Percentiles rank a stretch among this genome's conserved stretches.
phyloP scores from a whole-genome alignment of 345 rosid genomes.

The Gossypioides kirkii region DNA sequence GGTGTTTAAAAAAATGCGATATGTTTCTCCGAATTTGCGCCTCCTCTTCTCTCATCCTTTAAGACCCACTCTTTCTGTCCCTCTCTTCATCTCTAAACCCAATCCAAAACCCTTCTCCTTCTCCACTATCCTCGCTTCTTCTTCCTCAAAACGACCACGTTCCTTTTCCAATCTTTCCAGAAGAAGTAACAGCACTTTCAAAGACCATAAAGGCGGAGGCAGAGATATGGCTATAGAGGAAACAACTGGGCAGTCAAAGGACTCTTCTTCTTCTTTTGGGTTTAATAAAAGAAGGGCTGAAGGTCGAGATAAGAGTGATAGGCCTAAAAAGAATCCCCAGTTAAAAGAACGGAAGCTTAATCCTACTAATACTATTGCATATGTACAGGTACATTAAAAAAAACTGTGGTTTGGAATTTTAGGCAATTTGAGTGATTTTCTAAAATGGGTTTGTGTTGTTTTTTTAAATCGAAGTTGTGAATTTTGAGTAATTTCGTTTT shows the following conservation, averaged over 20 bases:
- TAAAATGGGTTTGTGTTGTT: not conserved
- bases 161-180: conserved; percentile 29
- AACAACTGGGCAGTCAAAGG: conserved; percentile 11
- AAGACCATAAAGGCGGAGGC: conserved; percentile 24
- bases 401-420: not conserved
- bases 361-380: conserved; percentile 80
- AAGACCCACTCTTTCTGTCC: conserved; percentile 30
- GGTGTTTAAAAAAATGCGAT: conserved; percentile 32
- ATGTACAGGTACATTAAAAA: conserved; percentile 58
- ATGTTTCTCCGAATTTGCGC: conserved; percentile 34
- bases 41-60: conserved; percentile 35
- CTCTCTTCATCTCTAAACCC: conserved; percentile 29
- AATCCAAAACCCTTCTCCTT: conserved; percentile 23
- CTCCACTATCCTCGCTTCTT: conserved; percentile 33
- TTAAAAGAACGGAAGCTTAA: conserved; percentile 63
- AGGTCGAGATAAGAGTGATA: conserved; percentile 54
- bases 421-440: not conserved
- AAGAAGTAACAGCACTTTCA: conserved; percentile 34
- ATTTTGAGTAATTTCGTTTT: not conserved
- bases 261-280: conserved; percentile 36
- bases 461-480: not conserved
- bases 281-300: conserved; percentile 84
- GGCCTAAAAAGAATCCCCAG: conserved; percentile 63
- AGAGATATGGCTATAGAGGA: conserved; percentile 38
- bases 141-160: conserved; percentile 36